Evolutionary conservation across 305 asterid species (phyloP), one percentile per base, ranked within the genome.

Genomic region (Ilex paraguariensis): DNA sequence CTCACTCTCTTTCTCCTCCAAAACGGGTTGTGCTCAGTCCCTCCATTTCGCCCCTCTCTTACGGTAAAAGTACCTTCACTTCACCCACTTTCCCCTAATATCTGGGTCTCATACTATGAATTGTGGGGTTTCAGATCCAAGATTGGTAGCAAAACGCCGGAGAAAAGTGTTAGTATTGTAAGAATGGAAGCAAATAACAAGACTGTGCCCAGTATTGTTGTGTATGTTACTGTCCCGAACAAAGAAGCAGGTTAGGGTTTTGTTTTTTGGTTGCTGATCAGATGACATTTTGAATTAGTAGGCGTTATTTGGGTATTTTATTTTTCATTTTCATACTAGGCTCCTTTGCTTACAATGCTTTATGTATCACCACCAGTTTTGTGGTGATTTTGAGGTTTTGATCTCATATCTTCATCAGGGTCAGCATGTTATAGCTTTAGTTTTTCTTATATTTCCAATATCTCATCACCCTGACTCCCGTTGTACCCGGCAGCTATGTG

Each of bases 201-300:
- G 40, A 84, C 84, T 39, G 95, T 86, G 44, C 88, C 99, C 68
- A 81, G 83, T 79, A 87, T 93, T 73, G 99, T 93, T 69, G 99
- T 90, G 39, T 93, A 93, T 77, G 99, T 93, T 49, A 93, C 97
- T 42, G 97, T 87, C 75, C 97, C 99, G 7, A 93, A 83, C 77
- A 83, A 87, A 75, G 99, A 90, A 72, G 88, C 94, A 67, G 99
- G 99, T 93, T 51, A 48, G 74, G 64, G 7, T 63, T 60, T 51
- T 14, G 56, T 36, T 21, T 21, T 21, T 21, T 21, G 28, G 42
- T 8, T 36, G 42, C 42, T 36, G 42, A 36, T 36, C 9, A 36
- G 7, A 36, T 7, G 48, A 21, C 28, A 10, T 39, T 59, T 54
- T 31, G 51, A 31, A 61, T 49, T 45, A 36, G 42, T 21, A 1